A percentile compares a stretch with the other conserved stretches of the same genome.
Conservation (phyloP, 2,329 filamentous ascomycete genomes). For the Aspergillus eucalypticola region DNA sequence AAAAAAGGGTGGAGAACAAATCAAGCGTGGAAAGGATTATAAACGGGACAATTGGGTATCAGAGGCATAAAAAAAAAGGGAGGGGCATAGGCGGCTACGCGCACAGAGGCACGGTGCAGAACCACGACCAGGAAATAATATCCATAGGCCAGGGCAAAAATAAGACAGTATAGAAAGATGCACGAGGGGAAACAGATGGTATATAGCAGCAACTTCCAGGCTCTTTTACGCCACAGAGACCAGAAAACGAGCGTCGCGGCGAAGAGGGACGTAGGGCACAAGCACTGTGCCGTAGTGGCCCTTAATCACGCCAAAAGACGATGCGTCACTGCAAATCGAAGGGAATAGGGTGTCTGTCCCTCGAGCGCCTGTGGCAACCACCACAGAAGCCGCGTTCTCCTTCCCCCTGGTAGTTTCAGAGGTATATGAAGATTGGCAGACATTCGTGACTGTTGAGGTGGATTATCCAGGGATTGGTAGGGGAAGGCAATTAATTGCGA, state of each 20-base stretch:
- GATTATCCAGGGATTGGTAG: background rate
- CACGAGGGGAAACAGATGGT: background rate
- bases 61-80: constrained; percentile 1
- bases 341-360: background rate
- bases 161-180: background rate
- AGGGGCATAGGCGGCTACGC: background rate
- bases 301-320: constrained; percentile 7
- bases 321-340: background rate
- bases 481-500: background rate
- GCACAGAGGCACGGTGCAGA: background rate
- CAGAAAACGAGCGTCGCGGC: background rate
- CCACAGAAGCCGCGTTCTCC: background rate
- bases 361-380: background rate
- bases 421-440: background rate
- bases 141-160: background rate
- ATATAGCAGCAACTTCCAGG: background rate
- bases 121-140: background rate
- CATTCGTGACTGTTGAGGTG: background rate
- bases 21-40: background rate
- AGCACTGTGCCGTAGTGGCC: constrained; percentile 5
- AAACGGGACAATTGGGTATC: constrained; percentile 2
- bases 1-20: constrained; percentile 1
- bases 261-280: background rate
- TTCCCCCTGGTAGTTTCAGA: background rate
- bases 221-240: background rate